Evolutionary conservation across 352 stramenopile species (phyloP).

Genomic region (Plasmopara viticola): DNA sequence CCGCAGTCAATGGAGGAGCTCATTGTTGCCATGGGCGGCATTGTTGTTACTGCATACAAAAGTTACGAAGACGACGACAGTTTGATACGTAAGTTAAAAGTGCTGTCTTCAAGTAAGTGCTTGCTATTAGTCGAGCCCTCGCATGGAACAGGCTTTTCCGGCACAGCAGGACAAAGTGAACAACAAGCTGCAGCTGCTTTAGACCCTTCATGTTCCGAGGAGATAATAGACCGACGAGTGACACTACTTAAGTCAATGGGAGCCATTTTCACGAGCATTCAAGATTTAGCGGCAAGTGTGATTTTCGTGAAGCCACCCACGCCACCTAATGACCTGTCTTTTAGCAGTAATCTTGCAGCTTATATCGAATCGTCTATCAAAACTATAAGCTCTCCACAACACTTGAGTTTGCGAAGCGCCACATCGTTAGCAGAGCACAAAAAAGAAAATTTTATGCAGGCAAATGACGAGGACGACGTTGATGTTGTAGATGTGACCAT

Average conservation of each 20-base stretch:
- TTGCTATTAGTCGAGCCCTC: conserved; percentile 61
- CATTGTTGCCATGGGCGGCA: conserved; percentile 62
- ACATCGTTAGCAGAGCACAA: conserved; percentile 15
- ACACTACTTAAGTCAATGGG: conserved; percentile 55
- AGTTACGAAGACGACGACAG: conserved; percentile 43
- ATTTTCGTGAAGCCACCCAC: conserved; percentile 74
- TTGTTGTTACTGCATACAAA: conserved; percentile 60
- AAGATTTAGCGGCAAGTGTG: conserved; percentile 75
- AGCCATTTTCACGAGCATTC: conserved; percentile 66
- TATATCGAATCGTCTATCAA: conserved; percentile 43
- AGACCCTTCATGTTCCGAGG: conserved; percentile 9
- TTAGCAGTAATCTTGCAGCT: conserved; percentile 58
- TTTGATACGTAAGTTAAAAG: conserved; percentile 52
- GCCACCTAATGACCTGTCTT: conserved; percentile 43
- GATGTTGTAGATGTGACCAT: conserved; percentile 10
- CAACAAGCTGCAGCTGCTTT: conserved; percentile 11
- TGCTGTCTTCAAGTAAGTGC: conserved; percentile 34
- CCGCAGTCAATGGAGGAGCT: conserved; percentile 75
- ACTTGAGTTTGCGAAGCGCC: conserved; percentile 40
- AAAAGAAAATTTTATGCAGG: conserved; percentile 11
- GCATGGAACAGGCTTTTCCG: conserved; percentile 49
- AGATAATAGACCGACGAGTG: conserved; percentile 50
- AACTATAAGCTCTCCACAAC: conserved; percentile 61
- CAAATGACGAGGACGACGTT: conserved; percentile 11
- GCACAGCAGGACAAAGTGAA: conserved; percentile 45